Conservation (phyloP, 306 rosid species). For the Prunus dulcis region DNA sequence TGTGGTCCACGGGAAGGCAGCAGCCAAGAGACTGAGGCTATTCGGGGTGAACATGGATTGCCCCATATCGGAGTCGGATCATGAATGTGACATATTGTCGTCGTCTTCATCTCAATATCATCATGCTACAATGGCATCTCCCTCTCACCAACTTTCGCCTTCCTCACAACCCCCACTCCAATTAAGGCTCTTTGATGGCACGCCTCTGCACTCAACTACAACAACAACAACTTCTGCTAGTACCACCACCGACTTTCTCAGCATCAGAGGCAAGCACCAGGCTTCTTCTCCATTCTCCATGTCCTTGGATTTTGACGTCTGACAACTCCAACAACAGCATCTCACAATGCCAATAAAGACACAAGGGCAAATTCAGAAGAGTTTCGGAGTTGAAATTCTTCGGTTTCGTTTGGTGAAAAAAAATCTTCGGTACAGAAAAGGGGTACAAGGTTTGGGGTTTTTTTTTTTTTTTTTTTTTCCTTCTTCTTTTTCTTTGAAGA, state of each 20-base stretch:
- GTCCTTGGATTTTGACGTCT: slow-evolving; percentile 39
- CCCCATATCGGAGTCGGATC: slow-evolving; percentile 27
- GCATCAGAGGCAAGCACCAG: slow-evolving; percentile 24
- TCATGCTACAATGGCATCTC: not conserved
- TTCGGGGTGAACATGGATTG: slow-evolving; percentile 56
- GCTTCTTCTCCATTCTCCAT: slow-evolving; percentile 19
- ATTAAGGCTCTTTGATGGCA: slow-evolving; percentile 39
- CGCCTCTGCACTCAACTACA: slow-evolving; percentile 14
- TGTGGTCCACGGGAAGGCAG: slow-evolving; percentile 40
- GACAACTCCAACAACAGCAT: not conserved
- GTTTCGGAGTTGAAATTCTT: not conserved
- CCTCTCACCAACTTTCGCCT: not conserved
- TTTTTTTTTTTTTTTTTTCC: not conserved
- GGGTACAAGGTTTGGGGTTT: slow-evolving; percentile 4
- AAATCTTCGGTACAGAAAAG: not conserved
- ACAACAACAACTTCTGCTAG: not conserved
- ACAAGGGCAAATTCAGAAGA: not conserved
- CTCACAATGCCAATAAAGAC: not conserved
- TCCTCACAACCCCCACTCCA: slow-evolving; percentile 15
- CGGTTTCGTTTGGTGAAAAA: not conserved
- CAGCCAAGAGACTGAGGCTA: slow-evolving; percentile 41
- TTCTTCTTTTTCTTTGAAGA: not conserved
- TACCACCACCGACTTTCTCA: slow-evolving; percentile 31
- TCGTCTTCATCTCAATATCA: not conserved
- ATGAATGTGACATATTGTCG: slow-evolving; percentile 25